These are phyloP conservation scores for Stemphylium beticola DNA, from an alignment of 2,329 filamentous ascomycete species.

Conservation along the genomic window DNA sequence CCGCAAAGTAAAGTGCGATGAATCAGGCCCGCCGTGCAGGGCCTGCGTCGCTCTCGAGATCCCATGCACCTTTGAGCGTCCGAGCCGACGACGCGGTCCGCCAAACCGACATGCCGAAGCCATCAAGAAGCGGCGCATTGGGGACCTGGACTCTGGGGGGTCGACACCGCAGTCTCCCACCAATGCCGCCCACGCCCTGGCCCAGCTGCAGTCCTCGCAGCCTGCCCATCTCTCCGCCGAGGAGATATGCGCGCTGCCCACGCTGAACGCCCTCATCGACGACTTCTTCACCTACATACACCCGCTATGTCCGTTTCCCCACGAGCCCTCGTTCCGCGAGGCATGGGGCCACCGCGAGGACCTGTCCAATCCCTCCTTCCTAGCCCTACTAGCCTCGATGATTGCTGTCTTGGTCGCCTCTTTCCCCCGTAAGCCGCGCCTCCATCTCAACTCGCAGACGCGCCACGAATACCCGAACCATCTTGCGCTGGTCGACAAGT, in stretches of 20 bases:
- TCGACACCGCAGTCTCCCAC: constrained; percentile 59
- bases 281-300: constrained; percentile 87
- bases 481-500: constrained; percentile 72
- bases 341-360: constrained; percentile 72
- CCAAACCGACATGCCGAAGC: constrained; percentile 71
- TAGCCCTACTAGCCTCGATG: constrained; percentile 77
- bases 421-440: constrained; percentile 73
- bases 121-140: constrained; percentile 66
- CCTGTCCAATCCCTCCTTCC: constrained; percentile 68
- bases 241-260: constrained; percentile 71
- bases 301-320: constrained; percentile 76
- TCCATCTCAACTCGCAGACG: constrained; percentile 71
- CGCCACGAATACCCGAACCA: constrained; percentile 72
- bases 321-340: constrained; percentile 77
- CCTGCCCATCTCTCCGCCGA: constrained; percentile 64
- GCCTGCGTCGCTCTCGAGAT: constrained; percentile 70
- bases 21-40: constrained; percentile 69
- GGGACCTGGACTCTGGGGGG: constrained; percentile 51
- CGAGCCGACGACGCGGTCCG: constrained; percentile 67
- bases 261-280: constrained; percentile 73
- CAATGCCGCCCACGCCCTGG: constrained; percentile 60
- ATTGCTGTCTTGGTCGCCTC: constrained; percentile 75
- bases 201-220: constrained; percentile 55
- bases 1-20: constrained; percentile 63
- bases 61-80: constrained; percentile 70